Evolutionary conservation across 352 stramenopile genomes (phyloP).

Genomic region (Phytophthora nicotianae): DNA sequence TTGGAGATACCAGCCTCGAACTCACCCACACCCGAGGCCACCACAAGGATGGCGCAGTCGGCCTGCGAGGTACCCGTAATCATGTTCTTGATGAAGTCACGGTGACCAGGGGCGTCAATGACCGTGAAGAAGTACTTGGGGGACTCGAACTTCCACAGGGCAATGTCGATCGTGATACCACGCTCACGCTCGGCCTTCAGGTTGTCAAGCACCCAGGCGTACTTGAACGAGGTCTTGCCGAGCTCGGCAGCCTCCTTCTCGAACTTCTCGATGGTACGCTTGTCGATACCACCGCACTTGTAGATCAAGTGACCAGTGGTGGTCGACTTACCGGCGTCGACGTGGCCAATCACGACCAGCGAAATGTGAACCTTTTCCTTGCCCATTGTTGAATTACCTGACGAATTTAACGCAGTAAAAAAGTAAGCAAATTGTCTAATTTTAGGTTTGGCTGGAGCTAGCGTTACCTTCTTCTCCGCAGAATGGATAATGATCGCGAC

Average conservation of each 20-base stretch:
- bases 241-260: conserved; percentile 97
- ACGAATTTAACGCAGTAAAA: background rate
- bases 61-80: conserved; percentile 97
- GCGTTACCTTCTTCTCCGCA: conserved; percentile 47
- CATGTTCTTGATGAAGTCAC: conserved; percentile 99
- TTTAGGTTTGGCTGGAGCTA: background rate
- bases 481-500: conserved; percentile 51
- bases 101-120: conserved; percentile 97
- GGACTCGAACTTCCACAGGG: conserved; percentile 98
- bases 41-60: conserved; percentile 96
- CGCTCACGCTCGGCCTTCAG: conserved; percentile 98
- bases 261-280: conserved; percentile 98
- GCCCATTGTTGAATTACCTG: conserved; percentile 43
- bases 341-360: conserved; percentile 96
- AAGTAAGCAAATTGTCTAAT: background rate
- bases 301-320: conserved; percentile 99
- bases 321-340: conserved; percentile 99
- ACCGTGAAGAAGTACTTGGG: conserved; percentile 97
- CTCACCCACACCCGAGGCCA: conserved; percentile 91
- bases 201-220: conserved; percentile 99
- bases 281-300: conserved; percentile 98
- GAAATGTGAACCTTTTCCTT: conserved; percentile 91
- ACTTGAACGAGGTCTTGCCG: conserved; percentile 99
- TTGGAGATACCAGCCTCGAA: conserved; percentile 97
- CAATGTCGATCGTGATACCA: conserved; percentile 98